These are phyloP conservation scores for Suhomyces kunorum DNA, from an alignment of 1,139 yeast species.

Conservation along the genomic window DNA sequence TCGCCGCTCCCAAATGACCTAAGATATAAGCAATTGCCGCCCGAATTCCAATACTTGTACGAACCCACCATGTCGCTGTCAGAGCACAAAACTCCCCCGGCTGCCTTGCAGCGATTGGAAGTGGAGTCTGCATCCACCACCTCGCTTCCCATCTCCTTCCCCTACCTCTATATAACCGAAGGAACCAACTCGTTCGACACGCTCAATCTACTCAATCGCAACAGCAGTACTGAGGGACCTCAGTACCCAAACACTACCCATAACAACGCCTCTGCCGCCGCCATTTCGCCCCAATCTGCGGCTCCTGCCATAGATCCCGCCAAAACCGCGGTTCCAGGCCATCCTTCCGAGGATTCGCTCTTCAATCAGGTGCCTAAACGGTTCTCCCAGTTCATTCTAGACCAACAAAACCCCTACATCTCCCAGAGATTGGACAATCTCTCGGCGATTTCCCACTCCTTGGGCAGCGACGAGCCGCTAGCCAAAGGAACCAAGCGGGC, in stretches of 20 bases:
- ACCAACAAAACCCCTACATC: conserved; percentile 35
- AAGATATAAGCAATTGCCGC: conserved; percentile 9
- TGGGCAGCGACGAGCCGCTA: conserved; percentile 22
- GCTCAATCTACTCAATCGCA: conserved; percentile 26
- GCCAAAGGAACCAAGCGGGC: conserved; percentile 10
- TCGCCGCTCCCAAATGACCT: neutral
- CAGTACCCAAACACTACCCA: conserved; percentile 31
- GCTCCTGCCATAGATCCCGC: too few relatives aligned
- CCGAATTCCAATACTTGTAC: conserved; percentile 10
- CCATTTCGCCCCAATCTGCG: too few relatives aligned
- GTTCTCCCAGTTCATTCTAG: conserved; percentile 44
- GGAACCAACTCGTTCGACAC: conserved; percentile 36
- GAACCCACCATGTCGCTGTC: conserved; percentile 8
- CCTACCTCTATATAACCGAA: conserved; percentile 34
- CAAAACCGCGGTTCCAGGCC: too few relatives aligned
- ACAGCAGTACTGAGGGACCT: conserved; percentile 19
- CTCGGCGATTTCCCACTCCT: conserved; percentile 28
- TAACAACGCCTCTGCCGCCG: conserved; percentile 6
- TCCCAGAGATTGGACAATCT: conserved; percentile 30
- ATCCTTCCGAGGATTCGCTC: conserved; percentile 8
- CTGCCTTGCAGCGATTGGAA: conserved; percentile 24
- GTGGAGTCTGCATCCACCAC: conserved; percentile 36
- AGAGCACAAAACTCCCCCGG: conserved; percentile 9
- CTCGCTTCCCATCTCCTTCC: conserved; percentile 37
- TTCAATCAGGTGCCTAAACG: conserved; percentile 43